Evolutionary conservation across 345 rosid species (phyloP).

Genomic region (Pugionium dolabratum): DNA sequence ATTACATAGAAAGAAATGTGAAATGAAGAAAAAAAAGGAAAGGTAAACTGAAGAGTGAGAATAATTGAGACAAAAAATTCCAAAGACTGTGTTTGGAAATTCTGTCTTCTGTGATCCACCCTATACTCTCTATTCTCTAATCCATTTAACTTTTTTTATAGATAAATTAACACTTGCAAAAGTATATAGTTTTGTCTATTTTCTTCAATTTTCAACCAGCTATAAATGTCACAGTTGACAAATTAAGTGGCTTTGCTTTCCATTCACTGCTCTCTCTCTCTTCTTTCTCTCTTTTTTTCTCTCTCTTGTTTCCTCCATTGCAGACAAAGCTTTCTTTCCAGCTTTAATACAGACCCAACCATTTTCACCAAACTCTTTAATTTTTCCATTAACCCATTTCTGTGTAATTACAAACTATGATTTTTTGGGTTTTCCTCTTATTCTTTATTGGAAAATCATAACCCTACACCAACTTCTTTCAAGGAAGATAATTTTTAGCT

Average conservation of each 20-base stretch:
- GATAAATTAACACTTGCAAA: background rate
- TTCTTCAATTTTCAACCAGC: conserved; percentile 23
- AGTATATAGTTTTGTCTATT: background rate
- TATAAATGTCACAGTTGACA: conserved; percentile 51
- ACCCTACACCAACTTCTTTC: too few relatives aligned
- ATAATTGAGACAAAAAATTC: conserved; percentile 27
- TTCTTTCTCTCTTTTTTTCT: conserved; percentile 26
- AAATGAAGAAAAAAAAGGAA: conserved; percentile 37
- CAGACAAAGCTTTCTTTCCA: conserved; percentile 79
- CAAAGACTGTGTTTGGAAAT: conserved; percentile 34
- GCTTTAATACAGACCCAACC: conserved; percentile 55
- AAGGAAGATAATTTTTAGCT: conserved; percentile 1
- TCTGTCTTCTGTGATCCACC: conserved; percentile 24
- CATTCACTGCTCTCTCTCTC: conserved; percentile 49
- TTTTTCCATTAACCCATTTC: conserved; percentile 17
- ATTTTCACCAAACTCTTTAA: conserved; percentile 40
- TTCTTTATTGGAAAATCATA: background rate
- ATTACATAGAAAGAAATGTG: conserved; percentile 22
- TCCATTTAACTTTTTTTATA: conserved; percentile 1
- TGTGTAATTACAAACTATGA: conserved; percentile 7
- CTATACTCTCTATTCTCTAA: conserved; percentile 11
- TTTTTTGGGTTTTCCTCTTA: conserved; percentile 38
- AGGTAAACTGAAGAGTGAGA: conserved; percentile 24
- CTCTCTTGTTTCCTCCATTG: conserved; percentile 78
- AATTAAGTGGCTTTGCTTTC: conserved; percentile 43